phyloP scores from a whole-genome alignment of 495 filamentous ascomycete species.

The Trichoderma orchidacearum region DNA sequence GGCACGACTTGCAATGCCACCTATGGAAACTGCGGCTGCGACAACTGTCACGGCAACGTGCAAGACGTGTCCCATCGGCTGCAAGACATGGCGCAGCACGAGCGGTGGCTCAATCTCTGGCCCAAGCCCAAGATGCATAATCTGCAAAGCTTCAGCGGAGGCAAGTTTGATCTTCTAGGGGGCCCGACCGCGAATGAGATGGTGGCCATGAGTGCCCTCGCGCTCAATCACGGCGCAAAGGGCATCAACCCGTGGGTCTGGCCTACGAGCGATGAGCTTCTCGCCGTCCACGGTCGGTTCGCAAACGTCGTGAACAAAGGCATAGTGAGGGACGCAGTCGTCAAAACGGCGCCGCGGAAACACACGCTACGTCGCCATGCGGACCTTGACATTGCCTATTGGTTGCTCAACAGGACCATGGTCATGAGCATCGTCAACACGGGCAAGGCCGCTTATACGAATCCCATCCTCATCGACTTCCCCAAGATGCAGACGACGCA shows the following conservation, averaged over 20 bases:
- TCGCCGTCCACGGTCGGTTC: slow-evolving; percentile 28
- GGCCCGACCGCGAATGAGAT: slow-evolving; percentile 39
- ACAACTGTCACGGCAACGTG: slow-evolving; percentile 45
- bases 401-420: neutral
- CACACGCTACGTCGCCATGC: neutral
- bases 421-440: neutral
- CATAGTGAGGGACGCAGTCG: slow-evolving; percentile 27
- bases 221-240: slow-evolving; percentile 49
- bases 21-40: slow-evolving; percentile 61
- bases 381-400: neutral
- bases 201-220: slow-evolving; percentile 44
- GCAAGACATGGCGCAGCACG: slow-evolving; percentile 33
- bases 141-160: slow-evolving; percentile 49
- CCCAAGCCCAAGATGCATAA: slow-evolving; percentile 46
- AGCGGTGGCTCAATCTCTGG: slow-evolving; percentile 25
- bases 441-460: neutral
- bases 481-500: neutral
- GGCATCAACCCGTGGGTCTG: slow-evolving; percentile 40
- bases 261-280: slow-evolving; percentile 28
- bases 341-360: slow-evolving; percentile 4
- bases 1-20: slow-evolving; percentile 46
- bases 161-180: slow-evolving; percentile 46
- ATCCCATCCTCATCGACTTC: neutral
- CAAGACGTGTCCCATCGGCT: slow-evolving; percentile 41
- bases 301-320: slow-evolving; percentile 23